Evolutionary conservation across 176 grass and related monocot species (phyloP).

Genomic region (Oryza nivara): DNA sequence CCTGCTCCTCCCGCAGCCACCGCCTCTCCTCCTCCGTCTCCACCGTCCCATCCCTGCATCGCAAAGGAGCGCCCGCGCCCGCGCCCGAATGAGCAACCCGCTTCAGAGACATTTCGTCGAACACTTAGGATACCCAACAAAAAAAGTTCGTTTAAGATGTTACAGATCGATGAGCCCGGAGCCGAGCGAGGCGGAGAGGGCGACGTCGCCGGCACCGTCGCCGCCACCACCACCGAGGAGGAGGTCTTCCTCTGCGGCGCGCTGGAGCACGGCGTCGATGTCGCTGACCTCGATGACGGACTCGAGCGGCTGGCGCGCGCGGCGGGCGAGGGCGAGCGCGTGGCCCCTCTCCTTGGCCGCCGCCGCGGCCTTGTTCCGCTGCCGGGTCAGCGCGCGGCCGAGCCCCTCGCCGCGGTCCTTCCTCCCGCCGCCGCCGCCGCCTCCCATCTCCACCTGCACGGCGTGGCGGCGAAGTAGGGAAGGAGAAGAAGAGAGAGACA

Average conservation of each 20-base stretch:
- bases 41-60: slow-evolving; percentile 47
- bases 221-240: background rate
- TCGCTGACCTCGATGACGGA: slow-evolving; percentile 77
- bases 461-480: background rate
- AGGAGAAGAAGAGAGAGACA: background rate
- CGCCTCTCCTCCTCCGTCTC: slow-evolving; percentile 52
- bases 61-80: background rate
- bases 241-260: slow-evolving; percentile 43
- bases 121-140: background rate
- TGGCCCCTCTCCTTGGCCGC: slow-evolving; percentile 66
- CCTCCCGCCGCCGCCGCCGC: slow-evolving; percentile 37
- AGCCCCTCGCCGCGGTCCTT: slow-evolving; percentile 60
- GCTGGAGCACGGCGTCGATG: slow-evolving; percentile 65
- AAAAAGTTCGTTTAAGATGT: background rate
- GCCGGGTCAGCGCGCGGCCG: slow-evolving; percentile 55
- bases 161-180: slow-evolving; percentile 54
- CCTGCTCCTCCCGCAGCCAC: slow-evolving; percentile 57
- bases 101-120: slow-evolving; percentile 21
- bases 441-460: background rate
- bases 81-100: background rate
- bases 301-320: slow-evolving; percentile 57
- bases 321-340: slow-evolving; percentile 42
- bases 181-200: slow-evolving; percentile 19
- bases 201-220: background rate
- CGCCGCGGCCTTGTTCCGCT: slow-evolving; percentile 59